A percentile compares a stretch with the other conserved stretches of the same genome.
phyloP scores from a whole-genome alignment of 1,139 yeast genomes.

The Suhomyces guaymorum region DNA sequence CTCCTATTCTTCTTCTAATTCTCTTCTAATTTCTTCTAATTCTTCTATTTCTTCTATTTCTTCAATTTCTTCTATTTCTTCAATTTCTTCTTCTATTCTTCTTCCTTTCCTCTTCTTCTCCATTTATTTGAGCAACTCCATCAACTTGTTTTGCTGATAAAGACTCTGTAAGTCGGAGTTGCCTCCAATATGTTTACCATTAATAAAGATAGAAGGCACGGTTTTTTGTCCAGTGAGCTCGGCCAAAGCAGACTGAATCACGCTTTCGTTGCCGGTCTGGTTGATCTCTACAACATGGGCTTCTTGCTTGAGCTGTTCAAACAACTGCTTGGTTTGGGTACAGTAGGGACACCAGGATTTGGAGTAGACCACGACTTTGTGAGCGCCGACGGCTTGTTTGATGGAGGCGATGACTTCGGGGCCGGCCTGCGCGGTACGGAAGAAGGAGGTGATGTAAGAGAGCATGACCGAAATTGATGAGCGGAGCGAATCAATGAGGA shows the following conservation, averaged over 20 bases:
- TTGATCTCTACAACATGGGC: constrained; percentile 28
- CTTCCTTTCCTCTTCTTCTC: neutral
- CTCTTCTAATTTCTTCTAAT: too few relatives aligned
- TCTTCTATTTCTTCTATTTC: neutral
- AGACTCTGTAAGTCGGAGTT: constrained; percentile 19
- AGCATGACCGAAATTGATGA: constrained; percentile 16
- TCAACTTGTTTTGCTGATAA: constrained; percentile 16
- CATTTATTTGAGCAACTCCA: constrained; percentile 2
- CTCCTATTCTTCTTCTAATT: too few relatives aligned
- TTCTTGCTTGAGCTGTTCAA: constrained; percentile 18
- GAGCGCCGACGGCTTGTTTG: constrained; percentile 18
- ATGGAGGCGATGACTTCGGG: constrained; percentile 22
- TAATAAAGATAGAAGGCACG: constrained; percentile 22
- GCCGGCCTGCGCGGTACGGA: constrained; percentile 18
- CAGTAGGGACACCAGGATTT: constrained; percentile 36
- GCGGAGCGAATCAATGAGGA: too few relatives aligned
- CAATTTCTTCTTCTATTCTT: too few relatives aligned
- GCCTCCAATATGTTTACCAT: constrained; percentile 23
- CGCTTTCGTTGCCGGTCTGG: constrained; percentile 20
- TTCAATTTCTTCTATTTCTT: neutral
- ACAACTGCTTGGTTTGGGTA: constrained; percentile 23
- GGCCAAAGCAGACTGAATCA: constrained; percentile 16
- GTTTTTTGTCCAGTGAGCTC: constrained; percentile 21
- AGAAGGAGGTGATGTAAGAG: constrained; percentile 14
- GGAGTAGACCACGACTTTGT: constrained; percentile 27